Percentiles rank a stretch among this genome's conserved stretches.
Conservation (phyloP, 2,329 filamentous ascomycete genomes). For the Stenocarpella maydis region DNA sequence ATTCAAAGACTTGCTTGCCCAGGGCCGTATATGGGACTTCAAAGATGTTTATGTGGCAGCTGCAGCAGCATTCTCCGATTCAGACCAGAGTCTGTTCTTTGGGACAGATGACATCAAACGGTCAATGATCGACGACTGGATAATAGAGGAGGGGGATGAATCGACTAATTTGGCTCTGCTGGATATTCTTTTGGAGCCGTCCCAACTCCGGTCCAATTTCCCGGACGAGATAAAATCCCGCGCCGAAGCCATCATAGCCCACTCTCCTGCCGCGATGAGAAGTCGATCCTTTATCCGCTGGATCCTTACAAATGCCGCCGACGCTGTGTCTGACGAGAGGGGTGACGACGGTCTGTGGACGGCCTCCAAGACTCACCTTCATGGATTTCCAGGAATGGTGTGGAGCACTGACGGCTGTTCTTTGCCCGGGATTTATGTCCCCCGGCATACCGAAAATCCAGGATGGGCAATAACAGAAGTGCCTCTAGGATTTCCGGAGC, state of each 20-base stretch:
- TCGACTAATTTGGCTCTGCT: not conserved
- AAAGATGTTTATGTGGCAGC: not conserved
- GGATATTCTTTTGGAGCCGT: not conserved
- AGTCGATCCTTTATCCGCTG: conserved; percentile 11
- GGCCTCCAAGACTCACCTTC: not conserved
- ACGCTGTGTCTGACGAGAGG: not conserved
- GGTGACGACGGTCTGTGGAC: not conserved
- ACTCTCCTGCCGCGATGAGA: not conserved
- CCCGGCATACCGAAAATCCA: not conserved
- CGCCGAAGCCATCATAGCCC: not conserved
- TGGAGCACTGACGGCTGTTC: not conserved
- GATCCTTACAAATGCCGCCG: not conserved
- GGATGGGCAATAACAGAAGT: not conserved
- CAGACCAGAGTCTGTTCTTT: not conserved
- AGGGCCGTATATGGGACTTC: conserved; percentile 14
- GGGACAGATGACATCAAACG: not conserved
- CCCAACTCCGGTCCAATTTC: not conserved
- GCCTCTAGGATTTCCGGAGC: not conserved
- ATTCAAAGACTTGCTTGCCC: not conserved
- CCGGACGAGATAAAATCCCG: not conserved
- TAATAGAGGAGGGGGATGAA: not conserved
- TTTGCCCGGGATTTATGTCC: not conserved
- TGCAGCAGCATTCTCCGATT: not conserved
- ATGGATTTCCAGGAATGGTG: not conserved
- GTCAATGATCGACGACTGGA: not conserved